Base-by-base conservation (phyloP, 148 eudicot genomes). In the Tetragonia tetragonoides region DNA sequence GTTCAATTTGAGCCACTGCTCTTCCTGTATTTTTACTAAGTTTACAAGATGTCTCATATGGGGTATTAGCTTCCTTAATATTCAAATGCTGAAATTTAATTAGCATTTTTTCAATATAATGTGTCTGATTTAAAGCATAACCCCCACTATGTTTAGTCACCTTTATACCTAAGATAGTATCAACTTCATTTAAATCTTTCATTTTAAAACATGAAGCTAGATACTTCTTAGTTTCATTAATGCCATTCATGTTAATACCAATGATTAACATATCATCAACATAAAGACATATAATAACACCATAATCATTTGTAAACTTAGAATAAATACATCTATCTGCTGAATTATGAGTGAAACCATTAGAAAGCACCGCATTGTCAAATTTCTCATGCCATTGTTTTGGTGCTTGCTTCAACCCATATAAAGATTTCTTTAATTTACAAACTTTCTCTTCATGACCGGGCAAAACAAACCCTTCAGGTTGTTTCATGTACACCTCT, bases 11-110 rank as follows among this genome's bases (percentile, higher is more conserved):
- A 1, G 67, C 42, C 10, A 74, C 46, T 7, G 16, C 21, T 46
- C 23, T 44, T 2, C 59, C 61, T 15, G 2, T 8, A 23, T 73
- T 66, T n/a, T 51, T 44, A 39, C 6, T 6, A 5, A 77, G 39
- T 21, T 76, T 76, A 20, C 17, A 24, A 34, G 28, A 10, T 34
- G 47, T 10, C 38, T 61, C 70, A 62, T 51, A 49, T n/a, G 23
- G 83, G 9, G 78, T 66, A 16, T 66, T 80, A 23, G 39, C n/a
- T 2, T 80, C 78, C 46, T 68, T 74, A 12, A 74, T 20, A 3
- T 11, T 20, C 20, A 67, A 28, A 68, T 74, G 61, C 17, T 56
- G 15, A 64, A 79, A 73, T 46, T 73, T 75, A 18, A 44, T 24
- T 1, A 37, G 10, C 23, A 69, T 38, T 41, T 80, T 74, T 9